phyloP scores from a whole-genome alignment of 225 moss, liverwort and hornwort genomes.

The Pseudisothecium myosuroides region DNA sequence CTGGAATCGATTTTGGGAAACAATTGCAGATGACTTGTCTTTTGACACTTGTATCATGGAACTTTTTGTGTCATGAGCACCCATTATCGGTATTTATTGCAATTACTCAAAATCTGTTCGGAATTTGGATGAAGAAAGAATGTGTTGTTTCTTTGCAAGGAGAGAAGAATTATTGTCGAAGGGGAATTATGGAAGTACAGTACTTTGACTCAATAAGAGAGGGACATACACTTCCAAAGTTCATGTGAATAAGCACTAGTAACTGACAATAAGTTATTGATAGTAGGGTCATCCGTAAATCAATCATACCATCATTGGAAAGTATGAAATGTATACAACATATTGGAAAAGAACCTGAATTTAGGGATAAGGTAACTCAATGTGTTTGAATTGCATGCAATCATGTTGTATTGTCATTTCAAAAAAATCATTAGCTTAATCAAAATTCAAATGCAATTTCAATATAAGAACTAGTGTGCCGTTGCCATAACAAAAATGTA shows the following conservation, averaged over 20 bases:
- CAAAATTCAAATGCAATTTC: neutral
- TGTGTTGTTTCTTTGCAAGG: too few species aligned
- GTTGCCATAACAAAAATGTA: too few species aligned
- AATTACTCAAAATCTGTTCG: neutral
- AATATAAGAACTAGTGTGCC: too few species aligned
- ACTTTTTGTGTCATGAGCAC: neutral
- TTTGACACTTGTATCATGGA: neutral
- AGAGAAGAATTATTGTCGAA: neutral
- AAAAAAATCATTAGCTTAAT: neutral
- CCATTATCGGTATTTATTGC: neutral
- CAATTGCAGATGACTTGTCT: neutral
- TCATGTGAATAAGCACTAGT: neutral
- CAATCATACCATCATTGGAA: neutral
- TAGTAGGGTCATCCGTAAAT: neutral
- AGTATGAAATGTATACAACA: neutral
- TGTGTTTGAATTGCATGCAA: neutral
- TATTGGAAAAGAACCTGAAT: neutral
- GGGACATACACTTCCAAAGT: neutral
- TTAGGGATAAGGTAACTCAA: rapidly evolving
- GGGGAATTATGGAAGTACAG: neutral
- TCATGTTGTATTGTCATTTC: neutral
- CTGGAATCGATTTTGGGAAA: neutral
- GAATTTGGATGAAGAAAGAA: neutral
- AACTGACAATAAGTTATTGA: neutral
- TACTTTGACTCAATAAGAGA: neutral